Evolutionary conservation across 2,329 filamentous ascomycete genomes (phyloP).

Genomic region (Helminthosporium solani): DNA sequence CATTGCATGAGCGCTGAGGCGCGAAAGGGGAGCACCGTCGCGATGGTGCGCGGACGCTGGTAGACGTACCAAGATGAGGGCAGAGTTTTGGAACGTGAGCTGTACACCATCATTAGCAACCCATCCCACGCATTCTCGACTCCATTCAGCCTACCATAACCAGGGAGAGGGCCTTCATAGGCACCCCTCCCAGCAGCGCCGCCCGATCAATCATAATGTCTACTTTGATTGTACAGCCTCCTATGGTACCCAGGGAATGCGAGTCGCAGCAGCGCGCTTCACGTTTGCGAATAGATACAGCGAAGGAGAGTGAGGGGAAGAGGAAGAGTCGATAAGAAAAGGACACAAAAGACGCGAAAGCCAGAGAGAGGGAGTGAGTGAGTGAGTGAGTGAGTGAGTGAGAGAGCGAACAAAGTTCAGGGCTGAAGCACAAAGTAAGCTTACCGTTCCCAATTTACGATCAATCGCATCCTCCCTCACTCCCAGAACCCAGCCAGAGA

Average conservation of each 20-base stretch:
- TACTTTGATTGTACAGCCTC: neutral
- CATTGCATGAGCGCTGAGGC: constrained; percentile 9
- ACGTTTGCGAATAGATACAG: no score
- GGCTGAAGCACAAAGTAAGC: no score
- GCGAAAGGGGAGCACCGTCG: constrained; percentile 1
- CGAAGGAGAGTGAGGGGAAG: no score
- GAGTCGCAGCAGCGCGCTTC: no score
- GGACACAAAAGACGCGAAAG: no score
- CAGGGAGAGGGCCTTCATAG: constrained; percentile 69
- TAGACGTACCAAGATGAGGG: constrained; percentile 64
- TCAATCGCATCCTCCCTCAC: no score
- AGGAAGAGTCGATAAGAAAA: no score
- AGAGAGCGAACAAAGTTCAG: no score
- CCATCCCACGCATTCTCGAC: neutral
- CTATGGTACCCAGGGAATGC: neutral
- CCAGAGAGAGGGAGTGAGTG: no score
- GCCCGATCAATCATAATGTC: constrained; percentile 6
- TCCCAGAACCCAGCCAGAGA: no score
- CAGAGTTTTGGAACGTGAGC: constrained; percentile 80
- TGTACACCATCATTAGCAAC: constrained; percentile 42
- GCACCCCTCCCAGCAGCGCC: constrained; percentile 52
- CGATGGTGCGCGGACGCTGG: constrained; percentile 5
- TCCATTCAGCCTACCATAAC: constrained; percentile 55
- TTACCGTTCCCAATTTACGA: no score
- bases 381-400: no score